Base-by-base conservation (phyloP, 169 alveolate species). In the Plasmodium malariae region DNA sequence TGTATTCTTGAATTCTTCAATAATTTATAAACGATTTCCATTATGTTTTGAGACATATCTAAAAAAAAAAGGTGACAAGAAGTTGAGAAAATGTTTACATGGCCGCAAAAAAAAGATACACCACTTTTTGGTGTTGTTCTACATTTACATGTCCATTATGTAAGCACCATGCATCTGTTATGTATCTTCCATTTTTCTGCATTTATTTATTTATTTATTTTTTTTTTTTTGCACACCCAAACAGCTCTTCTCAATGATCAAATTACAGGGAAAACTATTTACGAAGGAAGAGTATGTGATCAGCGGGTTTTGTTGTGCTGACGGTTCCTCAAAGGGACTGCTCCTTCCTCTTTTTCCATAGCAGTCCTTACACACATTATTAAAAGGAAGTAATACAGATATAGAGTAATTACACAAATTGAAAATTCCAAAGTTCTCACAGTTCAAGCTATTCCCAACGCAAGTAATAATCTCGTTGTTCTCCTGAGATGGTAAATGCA, bases 361-460 rank as follows among this genome's bases (percentile, higher is more conserved):
- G 36, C 88, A 76, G 28, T 76, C 74, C 21, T 45, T 76, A 34
- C 88, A 76, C 12, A 67, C 5, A 30, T 60, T 76, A 62, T 76
- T 76, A 34, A 40, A 59, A 34, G 88, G 88, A 14, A 76, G 54
- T 24, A 67, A 45, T 7, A 71, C 65, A n/a, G 93, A 73, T 26
- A 86, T 67, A 9, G 93, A 36, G 4, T 71, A 67, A 37, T 62
- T 59, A n/a, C 94, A 92, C 54, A 85, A 70, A 6, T 78, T 72
- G 83, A 74, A 92, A 32, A 92, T 37, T 48, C 59, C 91, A 49
- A 92, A 92, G 88, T 92, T 92, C 28, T 71, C 21, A 48, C 88
- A 69, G 43, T 80, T 83, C 43, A 88, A 63, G 63, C 93, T 76
- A 54, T 87, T 73, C 6, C 95, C 95, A n/a, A 92, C 94, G 54